Base-by-base conservation (phyloP, 257 asterid genomes). In the Prunella vulgaris region DNA sequence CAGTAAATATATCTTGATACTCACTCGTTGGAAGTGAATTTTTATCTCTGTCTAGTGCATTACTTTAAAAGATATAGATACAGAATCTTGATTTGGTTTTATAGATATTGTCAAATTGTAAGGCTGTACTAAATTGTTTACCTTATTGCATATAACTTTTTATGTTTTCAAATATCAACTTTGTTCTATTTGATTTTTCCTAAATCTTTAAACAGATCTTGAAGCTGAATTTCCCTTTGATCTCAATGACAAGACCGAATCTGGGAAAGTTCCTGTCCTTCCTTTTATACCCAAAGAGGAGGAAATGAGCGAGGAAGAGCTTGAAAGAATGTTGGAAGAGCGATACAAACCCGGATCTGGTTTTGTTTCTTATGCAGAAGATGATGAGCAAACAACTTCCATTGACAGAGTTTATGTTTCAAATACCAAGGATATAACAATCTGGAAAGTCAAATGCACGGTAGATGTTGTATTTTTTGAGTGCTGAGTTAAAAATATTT, bases 381-480 rank as follows among this genome's bases (percentile, higher is more conserved):
- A 89, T 81, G 72, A 77, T 69, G 97, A 94, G 70, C 71, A 66
- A 64, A 84, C 81, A 76, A 78, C 63, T 51, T 53, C 81, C 30
- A 13, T 76, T 68, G 85, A 85, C 28, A 68, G 74, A 63, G 78
- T 76, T 14, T 62, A 22, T 68, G 72, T 74, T 44, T 84, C 85
- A 44, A 78, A 90, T 83, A 68, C 81, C 64, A 83, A 76, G 77
- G 97, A 89, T 69, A 86, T 92, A 15, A 62, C 48, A 25, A 76
- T 89, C 64, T 94, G 99, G 99, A 94, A 86, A 80, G 99, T 94
- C 61, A 94, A 94, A 87, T 94, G 99, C 89, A 82, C 78, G 97
- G 99, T 94, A 85, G 63, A 57, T 68, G 49, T 68, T 59, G 8
- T 38, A 25, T 12, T 56, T 66, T 53, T 72, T 24, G 58, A 48